phyloP scores from a whole-genome alignment of 2,329 filamentous ascomycete species.

The Claviceps paspali region DNA sequence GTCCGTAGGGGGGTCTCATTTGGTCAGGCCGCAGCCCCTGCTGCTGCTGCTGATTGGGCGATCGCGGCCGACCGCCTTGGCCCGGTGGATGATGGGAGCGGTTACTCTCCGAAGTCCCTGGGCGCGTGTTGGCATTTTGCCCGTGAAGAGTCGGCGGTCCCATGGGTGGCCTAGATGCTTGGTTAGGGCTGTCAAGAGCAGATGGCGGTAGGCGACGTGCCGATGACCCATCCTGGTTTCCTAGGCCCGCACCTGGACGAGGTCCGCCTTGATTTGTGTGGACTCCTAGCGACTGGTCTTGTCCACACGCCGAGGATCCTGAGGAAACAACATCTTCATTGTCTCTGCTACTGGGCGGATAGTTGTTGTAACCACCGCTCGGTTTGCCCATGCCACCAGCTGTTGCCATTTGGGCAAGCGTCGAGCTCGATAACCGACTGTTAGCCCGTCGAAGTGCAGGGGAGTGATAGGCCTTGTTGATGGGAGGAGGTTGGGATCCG shows the following conservation, averaged over 20 bases:
- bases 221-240: constrained; percentile 18
- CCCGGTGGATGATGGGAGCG: constrained; percentile 15
- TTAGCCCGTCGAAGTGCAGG: constrained; percentile 68
- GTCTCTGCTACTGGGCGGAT: constrained; percentile 15
- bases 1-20: constrained; percentile 4
- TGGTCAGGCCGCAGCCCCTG: constrained; percentile 15
- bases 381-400: constrained; percentile 41
- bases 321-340: constrained; percentile 18
- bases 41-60: constrained; percentile 13
- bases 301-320: constrained; percentile 35
- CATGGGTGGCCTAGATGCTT: constrained; percentile 30
- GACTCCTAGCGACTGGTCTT: constrained; percentile 33
- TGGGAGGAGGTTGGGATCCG: constrained; percentile 53
- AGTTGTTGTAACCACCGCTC: constrained; percentile 16
- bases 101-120: constrained; percentile 17
- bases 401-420: constrained; percentile 64
- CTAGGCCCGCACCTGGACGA: constrained; percentile 35
- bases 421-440: constrained; percentile 68
- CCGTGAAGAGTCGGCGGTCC: constrained; percentile 18
- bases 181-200: constrained; percentile 24
- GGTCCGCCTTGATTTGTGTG: constrained; percentile 39
- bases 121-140: constrained; percentile 16
- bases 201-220: constrained; percentile 23
- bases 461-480: constrained; percentile 53
- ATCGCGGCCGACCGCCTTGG: constrained; percentile 10